Conservation (phyloP, 2,329 filamentous ascomycete species). For the Epicoccum sorghinum region DNA sequence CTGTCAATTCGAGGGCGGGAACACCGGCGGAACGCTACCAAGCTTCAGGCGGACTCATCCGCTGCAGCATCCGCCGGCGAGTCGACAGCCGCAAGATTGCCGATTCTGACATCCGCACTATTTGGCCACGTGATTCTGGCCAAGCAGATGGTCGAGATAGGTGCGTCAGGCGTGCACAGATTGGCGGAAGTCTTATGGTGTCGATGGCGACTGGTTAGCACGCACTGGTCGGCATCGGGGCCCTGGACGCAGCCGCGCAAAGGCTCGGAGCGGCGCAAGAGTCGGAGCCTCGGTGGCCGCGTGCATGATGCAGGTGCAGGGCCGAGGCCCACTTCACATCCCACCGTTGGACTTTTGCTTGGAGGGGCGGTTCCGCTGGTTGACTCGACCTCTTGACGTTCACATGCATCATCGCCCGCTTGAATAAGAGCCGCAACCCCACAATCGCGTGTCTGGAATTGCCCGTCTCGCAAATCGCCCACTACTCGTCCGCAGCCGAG, state of each 20-base stretch:
- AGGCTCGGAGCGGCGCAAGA: neutral
- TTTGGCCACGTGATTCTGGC: neutral
- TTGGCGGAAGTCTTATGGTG: neutral
- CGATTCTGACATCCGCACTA: neutral
- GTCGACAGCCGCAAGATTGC: neutral
- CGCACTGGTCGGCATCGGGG: neutral
- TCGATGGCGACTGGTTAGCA: neutral
- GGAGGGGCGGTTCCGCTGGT: constrained; percentile 14
- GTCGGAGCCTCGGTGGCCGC: constrained; percentile 11
- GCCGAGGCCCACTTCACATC: constrained; percentile 12
- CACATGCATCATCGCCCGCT: neutral
- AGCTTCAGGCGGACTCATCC: constrained; percentile 10
- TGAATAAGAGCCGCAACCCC: neutral
- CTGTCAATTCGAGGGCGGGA: neutral
- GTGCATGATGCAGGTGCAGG: constrained; percentile 1
- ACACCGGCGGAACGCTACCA: constrained; percentile 9
- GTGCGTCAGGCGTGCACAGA: neutral
- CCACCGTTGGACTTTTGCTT: constrained; percentile 15
- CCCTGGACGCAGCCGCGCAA: neutral
- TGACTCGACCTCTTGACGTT: constrained; percentile 11
- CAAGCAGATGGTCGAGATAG: neutral
- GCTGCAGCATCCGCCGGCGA: constrained; percentile 2
- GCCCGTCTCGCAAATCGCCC: neutral
- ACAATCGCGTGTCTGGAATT: neutral
- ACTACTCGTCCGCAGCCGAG: neutral